A percentile compares a stretch with the other conserved stretches of the same genome.
These are phyloP conservation scores for Fusarium setosum DNA, from an alignment of 2,329 filamentous ascomycete species.

Conservation along the genomic window DNA sequence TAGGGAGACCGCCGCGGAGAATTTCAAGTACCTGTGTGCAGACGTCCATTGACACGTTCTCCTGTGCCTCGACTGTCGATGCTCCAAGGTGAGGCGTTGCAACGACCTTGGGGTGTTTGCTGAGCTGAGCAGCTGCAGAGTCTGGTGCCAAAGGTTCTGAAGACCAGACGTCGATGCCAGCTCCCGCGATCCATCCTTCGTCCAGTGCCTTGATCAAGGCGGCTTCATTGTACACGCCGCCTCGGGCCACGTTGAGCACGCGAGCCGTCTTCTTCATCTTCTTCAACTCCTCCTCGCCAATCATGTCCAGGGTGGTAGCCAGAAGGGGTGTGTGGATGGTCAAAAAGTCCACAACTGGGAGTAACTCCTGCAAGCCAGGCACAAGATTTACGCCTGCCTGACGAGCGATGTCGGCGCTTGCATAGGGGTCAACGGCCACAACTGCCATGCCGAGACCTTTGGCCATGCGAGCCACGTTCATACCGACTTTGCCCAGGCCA, in stretches of 20 bases:
- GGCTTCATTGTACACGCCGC: slow-evolving; percentile 82
- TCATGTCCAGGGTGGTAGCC: slow-evolving; percentile 79
- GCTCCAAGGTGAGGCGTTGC: slow-evolving; percentile 85
- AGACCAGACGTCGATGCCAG: slow-evolving; percentile 84
- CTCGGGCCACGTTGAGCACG: slow-evolving; percentile 82
- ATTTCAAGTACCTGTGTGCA: slow-evolving; percentile 84
- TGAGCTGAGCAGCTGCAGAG: slow-evolving; percentile 71
- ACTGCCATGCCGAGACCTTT: slow-evolving; percentile 83
- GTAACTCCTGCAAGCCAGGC: slow-evolving; percentile 65
- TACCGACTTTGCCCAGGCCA: slow-evolving; percentile 84
- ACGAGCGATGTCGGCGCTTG: slow-evolving; percentile 76
- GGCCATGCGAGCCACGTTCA: slow-evolving; percentile 83
- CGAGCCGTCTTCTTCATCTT: slow-evolving; percentile 80
- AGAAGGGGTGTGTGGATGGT: slow-evolving; percentile 86
- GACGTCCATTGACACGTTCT: slow-evolving; percentile 86
- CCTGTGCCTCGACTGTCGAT: slow-evolving; percentile 84
- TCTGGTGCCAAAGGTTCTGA: slow-evolving; percentile 71
- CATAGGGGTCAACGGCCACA: slow-evolving; percentile 81
- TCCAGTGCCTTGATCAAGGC: slow-evolving; percentile 78
- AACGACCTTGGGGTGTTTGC: slow-evolving; percentile 77
- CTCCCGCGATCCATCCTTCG: slow-evolving; percentile 77
- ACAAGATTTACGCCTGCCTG: slow-evolving; percentile 74
- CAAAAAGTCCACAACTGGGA: slow-evolving; percentile 78
- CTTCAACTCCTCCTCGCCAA: slow-evolving; percentile 73
- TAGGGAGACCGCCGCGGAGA: slow-evolving; percentile 77